A percentile compares a stretch with the other conserved stretches of the same genome.
Conservation (phyloP, 2,329 filamentous ascomycete species). For the Xylariaceae sp. region DNA sequence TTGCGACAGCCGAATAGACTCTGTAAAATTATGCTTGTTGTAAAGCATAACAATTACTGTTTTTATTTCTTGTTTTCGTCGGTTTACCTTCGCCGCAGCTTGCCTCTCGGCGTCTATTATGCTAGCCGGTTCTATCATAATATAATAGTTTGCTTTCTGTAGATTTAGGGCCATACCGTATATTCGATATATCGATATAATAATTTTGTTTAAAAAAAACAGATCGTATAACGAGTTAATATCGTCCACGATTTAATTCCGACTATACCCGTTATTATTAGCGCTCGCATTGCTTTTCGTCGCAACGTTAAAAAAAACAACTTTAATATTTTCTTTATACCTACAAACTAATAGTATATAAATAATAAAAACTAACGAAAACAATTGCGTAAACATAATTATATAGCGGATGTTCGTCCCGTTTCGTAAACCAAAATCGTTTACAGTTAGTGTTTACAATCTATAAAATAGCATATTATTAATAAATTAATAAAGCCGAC, state of each 20-base stretch:
- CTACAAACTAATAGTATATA: background rate
- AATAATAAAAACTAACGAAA: background rate
- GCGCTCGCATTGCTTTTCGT: conserved; percentile 3
- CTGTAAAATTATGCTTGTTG: conserved; percentile 12
- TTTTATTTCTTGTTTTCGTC: conserved; percentile 9
- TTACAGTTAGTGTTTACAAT: background rate
- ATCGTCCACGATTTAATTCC: conserved; percentile 3
- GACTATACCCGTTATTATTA: background rate
- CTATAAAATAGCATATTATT: conserved; percentile 6
- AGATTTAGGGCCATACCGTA: conserved; percentile 10
- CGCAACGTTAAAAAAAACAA: background rate
- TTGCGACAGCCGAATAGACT: conserved; percentile 6
- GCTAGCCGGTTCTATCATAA: conserved; percentile 14
- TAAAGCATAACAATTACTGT: conserved; percentile 9
- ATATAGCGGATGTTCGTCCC: conserved; percentile 4
- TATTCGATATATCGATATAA: conserved; percentile 11
- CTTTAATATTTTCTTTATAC: background rate
- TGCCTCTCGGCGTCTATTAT: conserved; percentile 3
- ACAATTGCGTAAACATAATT: conserved; percentile 2
- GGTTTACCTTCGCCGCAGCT: conserved; percentile 11
- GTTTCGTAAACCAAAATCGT: conserved; percentile 1
- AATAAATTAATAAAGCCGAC: conserved; percentile 1
- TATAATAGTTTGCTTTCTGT: conserved; percentile 15
- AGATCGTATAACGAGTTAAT: background rate
- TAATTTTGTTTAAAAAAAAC: conserved; percentile 11